A percentile compares a stretch with the other conserved stretches of the same genome.
These are phyloP conservation scores for Clarireedia monteithiana DNA, from an alignment of 2,329 filamentous ascomycete species.

Conservation along the genomic window DNA sequence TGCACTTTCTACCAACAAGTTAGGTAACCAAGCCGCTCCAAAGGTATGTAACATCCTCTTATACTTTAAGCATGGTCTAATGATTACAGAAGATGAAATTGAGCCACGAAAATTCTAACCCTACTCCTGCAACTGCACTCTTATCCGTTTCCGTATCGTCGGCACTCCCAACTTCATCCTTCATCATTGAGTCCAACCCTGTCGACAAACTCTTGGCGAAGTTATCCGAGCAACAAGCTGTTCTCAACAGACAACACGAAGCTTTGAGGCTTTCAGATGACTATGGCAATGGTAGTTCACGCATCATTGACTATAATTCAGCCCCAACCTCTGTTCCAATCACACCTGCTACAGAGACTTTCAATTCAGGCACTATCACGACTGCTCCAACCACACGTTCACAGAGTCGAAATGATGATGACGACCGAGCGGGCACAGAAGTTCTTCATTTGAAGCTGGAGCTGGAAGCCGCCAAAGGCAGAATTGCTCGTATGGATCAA, in stretches of 20 bases:
- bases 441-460: slow-evolving; percentile 62
- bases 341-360: slow-evolving; percentile 51
- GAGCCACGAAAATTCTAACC: slow-evolving; percentile 32
- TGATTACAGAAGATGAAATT: slow-evolving; percentile 40
- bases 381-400: slow-evolving; percentile 44
- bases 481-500: slow-evolving; percentile 64
- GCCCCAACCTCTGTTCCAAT: slow-evolving; percentile 50
- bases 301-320: slow-evolving; percentile 38
- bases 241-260: slow-evolving; percentile 52
- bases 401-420: slow-evolving; percentile 42
- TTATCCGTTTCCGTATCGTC: not conserved
- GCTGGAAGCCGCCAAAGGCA: slow-evolving; percentile 61
- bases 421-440: slow-evolving; percentile 36
- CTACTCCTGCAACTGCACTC: not conserved
- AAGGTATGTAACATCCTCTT: slow-evolving; percentile 37
- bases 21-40: slow-evolving; percentile 44
- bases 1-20: slow-evolving; percentile 44
- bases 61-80: slow-evolving; percentile 18
- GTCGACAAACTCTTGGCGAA: slow-evolving; percentile 70
- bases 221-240: slow-evolving; percentile 61
- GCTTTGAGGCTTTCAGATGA: slow-evolving; percentile 36
- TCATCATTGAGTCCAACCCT: slow-evolving; percentile 37
- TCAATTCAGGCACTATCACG: slow-evolving; percentile 29
- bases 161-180: slow-evolving; percentile 15
- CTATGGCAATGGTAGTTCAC: slow-evolving; percentile 16